Percentiles rank a stretch among this genome's conserved stretches.
phyloP scores from a whole-genome alignment of 192 early-diverging fungal genomes.

The Coemansia sp. region DNA sequence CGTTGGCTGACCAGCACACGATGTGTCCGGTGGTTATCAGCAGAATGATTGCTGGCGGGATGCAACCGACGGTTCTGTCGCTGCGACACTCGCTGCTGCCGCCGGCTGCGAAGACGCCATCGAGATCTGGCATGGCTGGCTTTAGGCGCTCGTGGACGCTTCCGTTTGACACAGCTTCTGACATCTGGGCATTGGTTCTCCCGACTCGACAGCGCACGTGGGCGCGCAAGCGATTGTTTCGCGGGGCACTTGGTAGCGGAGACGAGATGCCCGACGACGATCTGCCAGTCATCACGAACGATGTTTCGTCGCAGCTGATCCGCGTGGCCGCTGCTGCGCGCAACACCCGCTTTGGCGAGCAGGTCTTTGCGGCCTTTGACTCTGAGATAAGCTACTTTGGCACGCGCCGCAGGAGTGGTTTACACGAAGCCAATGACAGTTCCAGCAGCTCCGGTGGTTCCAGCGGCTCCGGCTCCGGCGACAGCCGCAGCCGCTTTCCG shows the following conservation, averaged over 20 bases:
- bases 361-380: slow-evolving; percentile 36
- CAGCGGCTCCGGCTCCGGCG: background rate
- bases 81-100: slow-evolving; percentile 39
- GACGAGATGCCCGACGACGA: background rate
- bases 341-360: slow-evolving; percentile 40
- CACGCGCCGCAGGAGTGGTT: background rate
- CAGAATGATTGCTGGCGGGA: slow-evolving; percentile 24
- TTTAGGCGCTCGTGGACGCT: slow-evolving; percentile 40
- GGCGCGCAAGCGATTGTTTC: slow-evolving; percentile 5
- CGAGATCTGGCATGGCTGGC: background rate
- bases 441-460: background rate
- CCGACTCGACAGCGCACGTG: slow-evolving; percentile 25
- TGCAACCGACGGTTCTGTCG: slow-evolving; percentile 31
- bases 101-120: slow-evolving; percentile 13
- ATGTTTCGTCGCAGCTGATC: slow-evolving; percentile 44
- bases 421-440: background rate
- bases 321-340: slow-evolving; percentile 42
- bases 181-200: slow-evolving; percentile 28
- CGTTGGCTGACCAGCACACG: slow-evolving; percentile 31
- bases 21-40: slow-evolving; percentile 28
- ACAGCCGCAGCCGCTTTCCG: slow-evolving; percentile 16
- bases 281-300: slow-evolving; percentile 46
- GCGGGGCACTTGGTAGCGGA: background rate
- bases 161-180: slow-evolving; percentile 26
- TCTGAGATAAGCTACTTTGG: slow-evolving; percentile 3